Base-by-base conservation (phyloP, 2,329 filamentous ascomycete species). In the Ophiostoma populinum region DNA sequence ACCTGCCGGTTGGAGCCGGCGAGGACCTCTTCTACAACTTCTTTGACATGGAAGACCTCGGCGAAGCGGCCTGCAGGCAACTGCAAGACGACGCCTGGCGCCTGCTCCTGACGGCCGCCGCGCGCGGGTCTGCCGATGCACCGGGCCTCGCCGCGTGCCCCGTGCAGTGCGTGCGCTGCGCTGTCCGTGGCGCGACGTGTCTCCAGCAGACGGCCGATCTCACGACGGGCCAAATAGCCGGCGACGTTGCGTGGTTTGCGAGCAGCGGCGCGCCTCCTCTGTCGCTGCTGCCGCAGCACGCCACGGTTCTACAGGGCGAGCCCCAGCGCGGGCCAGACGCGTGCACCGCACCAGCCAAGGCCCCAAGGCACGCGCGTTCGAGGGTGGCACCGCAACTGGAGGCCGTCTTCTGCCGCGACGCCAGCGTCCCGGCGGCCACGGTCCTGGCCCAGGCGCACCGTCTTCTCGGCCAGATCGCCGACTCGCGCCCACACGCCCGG, bases 161-260 rank as follows among this genome's bases (percentile, higher is more conserved):
- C 21, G n/a, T 11, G 3, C 35, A 25, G 30, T 46, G 44, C 24
- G 10, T 26, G 6, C 40, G 40, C 7, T 45, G 43, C 19, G n/a
- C n/a, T n/a, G n/a, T n/a, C n/a, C n/a, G n/a, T 20, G 4, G 2
- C 38, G 40, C 10, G 13, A 2, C 7, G 12, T 46, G 43, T 12
- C 35, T 45, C 2, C 42, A 45, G 34, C 43, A 44, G 36, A 33
- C 43, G 15, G 13, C 19, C 10, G 36, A 44, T 32, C 11, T 43
- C 5, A 39, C 36, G 15, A 8, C 15, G 24, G 8, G 8, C 8
- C 16, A 33, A 3, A 22, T 24, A 3, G 24, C 16, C 9, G 6
- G 16, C 12, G 12, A 18, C 4, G 15, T 32, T 2, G 35, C 29
- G 2, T 44, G 42, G 42, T 44, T 44, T 19, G 38, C 38, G 24